phyloP scores from a whole-genome alignment of 2,329 filamentous ascomycete species.

The Pestalotiopsis sp. region DNA sequence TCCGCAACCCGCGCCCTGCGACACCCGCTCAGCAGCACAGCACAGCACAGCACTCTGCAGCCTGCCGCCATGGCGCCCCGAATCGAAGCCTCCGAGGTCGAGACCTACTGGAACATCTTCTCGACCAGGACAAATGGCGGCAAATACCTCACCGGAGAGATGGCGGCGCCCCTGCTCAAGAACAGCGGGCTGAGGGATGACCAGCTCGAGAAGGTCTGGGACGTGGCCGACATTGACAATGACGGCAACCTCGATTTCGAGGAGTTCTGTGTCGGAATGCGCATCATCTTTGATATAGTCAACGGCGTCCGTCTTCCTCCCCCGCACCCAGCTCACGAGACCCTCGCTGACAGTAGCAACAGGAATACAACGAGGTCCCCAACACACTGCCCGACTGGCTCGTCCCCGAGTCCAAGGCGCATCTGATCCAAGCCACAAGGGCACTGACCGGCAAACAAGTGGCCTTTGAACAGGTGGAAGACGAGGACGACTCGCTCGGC shows the following conservation, averaged over 20 bases:
- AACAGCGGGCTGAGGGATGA: slow-evolving; percentile 65
- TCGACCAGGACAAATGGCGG: slow-evolving; percentile 60
- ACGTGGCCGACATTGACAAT: slow-evolving; percentile 94
- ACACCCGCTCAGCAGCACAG: background rate
- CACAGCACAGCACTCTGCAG: background rate
- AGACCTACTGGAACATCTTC: slow-evolving; percentile 70
- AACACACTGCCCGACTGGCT: slow-evolving; percentile 89
- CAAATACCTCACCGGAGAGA: slow-evolving; percentile 62
- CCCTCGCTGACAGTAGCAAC: slow-evolving; percentile 6
- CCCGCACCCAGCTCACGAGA: background rate
- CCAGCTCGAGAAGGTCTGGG: slow-evolving; percentile 97
- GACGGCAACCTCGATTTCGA: slow-evolving; percentile 98
- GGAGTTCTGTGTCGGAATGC: slow-evolving; percentile 99
- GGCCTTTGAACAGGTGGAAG: slow-evolving; percentile 83
- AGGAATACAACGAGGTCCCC: slow-evolving; percentile 94
- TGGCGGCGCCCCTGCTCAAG: slow-evolving; percentile 64
- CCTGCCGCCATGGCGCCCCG: slow-evolving; percentile 55
- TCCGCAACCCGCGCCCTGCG: background rate
- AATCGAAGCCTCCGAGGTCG: slow-evolving; percentile 64
- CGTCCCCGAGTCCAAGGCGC: slow-evolving; percentile 90
- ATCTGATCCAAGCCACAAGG: slow-evolving; percentile 81
- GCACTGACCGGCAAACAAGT: slow-evolving; percentile 79
- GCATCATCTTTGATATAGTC: slow-evolving; percentile 94
- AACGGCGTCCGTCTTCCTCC: slow-evolving; percentile 69
- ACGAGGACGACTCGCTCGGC: slow-evolving; percentile 79